These are phyloP conservation scores for Kurtzmaniella natalensis DNA, from an alignment of 1,139 yeast genomes.

Conservation along the genomic window DNA sequence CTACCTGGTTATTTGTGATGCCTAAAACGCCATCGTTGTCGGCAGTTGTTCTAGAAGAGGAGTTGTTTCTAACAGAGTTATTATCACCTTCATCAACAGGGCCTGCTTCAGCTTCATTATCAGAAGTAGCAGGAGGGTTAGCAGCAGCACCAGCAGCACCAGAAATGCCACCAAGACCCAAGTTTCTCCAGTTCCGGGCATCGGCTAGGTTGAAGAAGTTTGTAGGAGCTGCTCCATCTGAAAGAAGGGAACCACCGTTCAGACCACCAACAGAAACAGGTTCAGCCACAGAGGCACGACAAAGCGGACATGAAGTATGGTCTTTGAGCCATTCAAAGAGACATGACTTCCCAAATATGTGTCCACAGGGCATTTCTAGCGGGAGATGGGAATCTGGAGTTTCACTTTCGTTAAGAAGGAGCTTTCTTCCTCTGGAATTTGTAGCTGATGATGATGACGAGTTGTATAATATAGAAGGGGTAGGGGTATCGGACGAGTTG, in stretches of 20 bases:
- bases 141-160: conserved; percentile 4
- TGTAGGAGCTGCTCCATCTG: conserved; percentile 7
- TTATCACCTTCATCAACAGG: no score
- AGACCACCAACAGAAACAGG: conserved; percentile 4
- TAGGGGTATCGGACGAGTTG: conserved; percentile 6
- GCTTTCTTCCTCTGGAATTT: conserved; percentile 8
- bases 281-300: conserved; percentile 54
- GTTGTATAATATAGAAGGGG: no score
- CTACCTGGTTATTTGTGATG: background rate
- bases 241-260: conserved; percentile 7
- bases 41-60: background rate
- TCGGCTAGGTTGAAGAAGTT: conserved; percentile 7
- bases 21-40: no score
- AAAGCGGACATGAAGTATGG: conserved; percentile 74
- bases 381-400: conserved; percentile 47
- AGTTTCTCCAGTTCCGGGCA: background rate
- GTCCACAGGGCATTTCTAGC: conserved; percentile 75
- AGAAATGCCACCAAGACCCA: background rate
- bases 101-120: background rate
- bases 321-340: conserved; percentile 69
- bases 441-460: no score
- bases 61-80: no score
- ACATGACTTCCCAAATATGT: conserved; percentile 72
- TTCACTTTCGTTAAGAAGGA: conserved; percentile 12
- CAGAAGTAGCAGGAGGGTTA: conserved; percentile 2